Conservation (phyloP, 2,329 filamentous ascomycete genomes). For the Cladophialophora immunda region DNA sequence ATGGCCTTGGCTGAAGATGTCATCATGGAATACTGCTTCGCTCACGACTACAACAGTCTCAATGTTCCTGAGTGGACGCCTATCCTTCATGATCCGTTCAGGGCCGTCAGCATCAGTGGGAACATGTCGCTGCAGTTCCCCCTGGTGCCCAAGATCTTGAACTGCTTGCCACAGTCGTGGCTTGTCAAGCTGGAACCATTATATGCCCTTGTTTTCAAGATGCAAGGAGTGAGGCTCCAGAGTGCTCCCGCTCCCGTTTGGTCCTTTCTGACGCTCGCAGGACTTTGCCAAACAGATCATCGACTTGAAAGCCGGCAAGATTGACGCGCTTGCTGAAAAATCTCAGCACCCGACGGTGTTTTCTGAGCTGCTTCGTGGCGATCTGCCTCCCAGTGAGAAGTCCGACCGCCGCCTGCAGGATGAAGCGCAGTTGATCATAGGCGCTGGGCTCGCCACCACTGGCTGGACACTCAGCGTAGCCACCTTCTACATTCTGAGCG, state of each 20-base stretch:
- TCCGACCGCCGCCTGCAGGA: slow-evolving; percentile 42
- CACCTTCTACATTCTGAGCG: slow-evolving; percentile 32
- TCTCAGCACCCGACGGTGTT: slow-evolving; percentile 33
- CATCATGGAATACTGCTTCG: slow-evolving; percentile 49
- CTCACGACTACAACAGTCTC: slow-evolving; percentile 43
- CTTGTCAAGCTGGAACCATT: slow-evolving; percentile 27
- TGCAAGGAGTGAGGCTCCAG: slow-evolving; percentile 30
- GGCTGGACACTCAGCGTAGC: slow-evolving; percentile 33
- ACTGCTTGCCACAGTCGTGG: slow-evolving; percentile 28
- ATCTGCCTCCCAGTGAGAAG: slow-evolving; percentile 39
- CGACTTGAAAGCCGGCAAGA: slow-evolving; percentile 27
- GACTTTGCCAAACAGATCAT: slow-evolving; percentile 17
- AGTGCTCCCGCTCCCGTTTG: not conserved
- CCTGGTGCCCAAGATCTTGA: slow-evolving; percentile 36
- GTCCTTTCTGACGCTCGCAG: slow-evolving; percentile 2
- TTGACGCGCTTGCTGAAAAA: slow-evolving; percentile 21
- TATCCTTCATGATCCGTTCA: slow-evolving; percentile 32
- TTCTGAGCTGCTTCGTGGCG: slow-evolving; percentile 29
- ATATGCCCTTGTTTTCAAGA: slow-evolving; percentile 31
- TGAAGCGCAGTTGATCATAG: slow-evolving; percentile 44
- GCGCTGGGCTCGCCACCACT: slow-evolving; percentile 31
- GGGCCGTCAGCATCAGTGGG: slow-evolving; percentile 25
- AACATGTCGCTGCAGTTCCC: slow-evolving; percentile 38
- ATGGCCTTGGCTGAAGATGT: slow-evolving; percentile 46
- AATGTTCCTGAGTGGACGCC: slow-evolving; percentile 42